Percentiles rank a stretch among this genome's conserved stretches.
Conservation (phyloP, 768 basidiomycete genomes). For the Russula sp. region DNA sequence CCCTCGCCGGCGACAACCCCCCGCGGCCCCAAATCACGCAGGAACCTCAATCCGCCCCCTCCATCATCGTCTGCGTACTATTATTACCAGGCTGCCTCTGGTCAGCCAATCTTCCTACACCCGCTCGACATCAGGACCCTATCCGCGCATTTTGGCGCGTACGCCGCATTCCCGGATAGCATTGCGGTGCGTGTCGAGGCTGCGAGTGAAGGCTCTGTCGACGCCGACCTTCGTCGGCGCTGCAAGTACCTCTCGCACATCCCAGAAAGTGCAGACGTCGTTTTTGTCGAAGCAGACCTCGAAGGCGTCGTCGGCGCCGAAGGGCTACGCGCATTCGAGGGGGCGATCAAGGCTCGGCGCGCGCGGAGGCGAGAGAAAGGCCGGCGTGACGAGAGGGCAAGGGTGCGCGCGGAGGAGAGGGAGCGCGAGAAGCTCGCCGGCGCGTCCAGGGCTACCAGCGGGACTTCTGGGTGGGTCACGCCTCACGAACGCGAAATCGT, state of each 20-base stretch:
- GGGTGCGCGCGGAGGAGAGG: constrained; percentile 66
- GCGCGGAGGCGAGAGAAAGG: constrained; percentile 74
- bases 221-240: constrained; percentile 89
- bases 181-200: constrained; percentile 80
- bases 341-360: constrained; percentile 68
- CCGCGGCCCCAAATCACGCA: constrained; percentile 52
- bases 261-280: constrained; percentile 86
- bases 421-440: constrained; percentile 31
- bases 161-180: constrained; percentile 76
- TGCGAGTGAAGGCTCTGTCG: constrained; percentile 69
- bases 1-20: no score
- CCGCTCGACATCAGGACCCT: constrained; percentile 95
- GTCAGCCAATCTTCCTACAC: constrained; percentile 87
- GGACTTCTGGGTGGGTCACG: constrained; percentile 6
- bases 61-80: constrained; percentile 88
- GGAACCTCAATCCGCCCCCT: constrained; percentile 81
- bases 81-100: constrained; percentile 93
- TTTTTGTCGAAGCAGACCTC: constrained; percentile 88
- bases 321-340: constrained; percentile 78
- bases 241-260: constrained; percentile 95
- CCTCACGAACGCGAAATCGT: constrained; percentile 3
- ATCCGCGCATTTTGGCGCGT: constrained; percentile 73
- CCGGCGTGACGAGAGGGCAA: constrained; percentile 82
- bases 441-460: not conserved
- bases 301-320: constrained; percentile 68